A percentile compares a stretch with the other conserved stretches of the same genome.
Evolutionary conservation across 768 basidiomycete genomes (phyloP).

Genomic region (Russula abietina): DNA sequence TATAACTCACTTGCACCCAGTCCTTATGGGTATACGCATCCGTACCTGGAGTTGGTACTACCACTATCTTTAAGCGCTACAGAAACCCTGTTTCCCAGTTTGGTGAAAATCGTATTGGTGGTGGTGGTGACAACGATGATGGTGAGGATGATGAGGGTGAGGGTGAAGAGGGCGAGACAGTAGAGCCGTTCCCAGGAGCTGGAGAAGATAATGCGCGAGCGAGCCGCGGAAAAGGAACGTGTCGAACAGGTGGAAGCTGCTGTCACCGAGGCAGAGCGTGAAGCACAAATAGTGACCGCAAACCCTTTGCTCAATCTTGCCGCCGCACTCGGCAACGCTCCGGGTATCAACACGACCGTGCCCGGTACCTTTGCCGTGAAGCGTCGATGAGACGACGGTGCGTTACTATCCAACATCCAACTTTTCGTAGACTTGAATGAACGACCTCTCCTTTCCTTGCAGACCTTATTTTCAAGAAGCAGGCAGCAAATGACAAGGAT

Average conservation of each 20-base stretch:
- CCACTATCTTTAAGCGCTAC: no score
- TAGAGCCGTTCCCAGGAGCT: constrained; percentile 90
- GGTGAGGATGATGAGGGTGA: constrained; percentile 39
- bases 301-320: no score
- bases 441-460: background rate
- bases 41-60: no score
- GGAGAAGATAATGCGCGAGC: constrained; percentile 94
- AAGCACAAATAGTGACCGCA: no score
- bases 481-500: constrained; percentile 70
- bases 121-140: constrained; percentile 40
- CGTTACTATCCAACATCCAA: constrained; percentile 23
- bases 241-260: constrained; percentile 72
- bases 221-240: constrained; percentile 86
- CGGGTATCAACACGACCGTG: no score
- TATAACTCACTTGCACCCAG: no score
- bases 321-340: no score
- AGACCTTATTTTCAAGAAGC: constrained; percentile 99
- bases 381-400: constrained; percentile 95
- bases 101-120: constrained; percentile 34
- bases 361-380: no score
- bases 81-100: no score
- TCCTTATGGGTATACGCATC: no score
- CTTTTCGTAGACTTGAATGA: background rate
- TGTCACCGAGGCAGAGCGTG: constrained; percentile 52
- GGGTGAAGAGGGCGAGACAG: constrained; percentile 88